Percentiles rank a stretch among this genome's conserved stretches.
Conservation (phyloP, 176 grass and related monocot genomes). For the Eleusine indica region DNA sequence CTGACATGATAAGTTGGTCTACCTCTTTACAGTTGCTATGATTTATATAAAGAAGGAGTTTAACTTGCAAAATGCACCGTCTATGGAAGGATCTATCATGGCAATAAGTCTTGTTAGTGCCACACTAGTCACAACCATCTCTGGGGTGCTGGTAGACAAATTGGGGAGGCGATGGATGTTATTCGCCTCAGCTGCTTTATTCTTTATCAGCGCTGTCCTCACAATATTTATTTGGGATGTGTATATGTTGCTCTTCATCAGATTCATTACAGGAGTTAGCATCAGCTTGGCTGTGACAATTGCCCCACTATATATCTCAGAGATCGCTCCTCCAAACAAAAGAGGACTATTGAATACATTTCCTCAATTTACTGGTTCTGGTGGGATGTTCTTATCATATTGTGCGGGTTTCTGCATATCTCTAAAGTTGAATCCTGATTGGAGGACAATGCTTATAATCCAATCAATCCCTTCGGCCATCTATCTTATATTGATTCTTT, state of each 20-base stretch:
- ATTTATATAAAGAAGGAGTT: constrained; percentile 76
- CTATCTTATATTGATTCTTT: background rate
- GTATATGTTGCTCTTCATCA: constrained; percentile 56
- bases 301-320: constrained; percentile 72
- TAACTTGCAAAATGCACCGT: constrained; percentile 50
- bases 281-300: constrained; percentile 65
- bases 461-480: background rate
- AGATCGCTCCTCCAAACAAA: constrained; percentile 56
- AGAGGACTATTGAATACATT: constrained; percentile 68
- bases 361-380: constrained; percentile 61
- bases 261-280: constrained; percentile 59
- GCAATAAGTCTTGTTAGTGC: constrained; percentile 68
- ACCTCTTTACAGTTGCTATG: constrained; percentile 31
- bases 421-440: constrained; percentile 38
- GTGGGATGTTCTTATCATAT: constrained; percentile 77
- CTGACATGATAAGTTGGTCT: background rate
- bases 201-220: constrained; percentile 41
- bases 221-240: constrained; percentile 51
- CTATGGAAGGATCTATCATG: constrained; percentile 61
- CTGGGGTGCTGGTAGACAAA: constrained; percentile 48
- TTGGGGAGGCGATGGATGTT: constrained; percentile 58
- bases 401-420: constrained; percentile 62
- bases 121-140: constrained; percentile 60
- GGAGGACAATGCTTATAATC: constrained; percentile 37
- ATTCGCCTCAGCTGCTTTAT: constrained; percentile 51